These are phyloP conservation scores for Nothophaeocryptopus gaeumannii DNA, from an alignment of 2,329 filamentous ascomycete species.

Conservation along the genomic window DNA sequence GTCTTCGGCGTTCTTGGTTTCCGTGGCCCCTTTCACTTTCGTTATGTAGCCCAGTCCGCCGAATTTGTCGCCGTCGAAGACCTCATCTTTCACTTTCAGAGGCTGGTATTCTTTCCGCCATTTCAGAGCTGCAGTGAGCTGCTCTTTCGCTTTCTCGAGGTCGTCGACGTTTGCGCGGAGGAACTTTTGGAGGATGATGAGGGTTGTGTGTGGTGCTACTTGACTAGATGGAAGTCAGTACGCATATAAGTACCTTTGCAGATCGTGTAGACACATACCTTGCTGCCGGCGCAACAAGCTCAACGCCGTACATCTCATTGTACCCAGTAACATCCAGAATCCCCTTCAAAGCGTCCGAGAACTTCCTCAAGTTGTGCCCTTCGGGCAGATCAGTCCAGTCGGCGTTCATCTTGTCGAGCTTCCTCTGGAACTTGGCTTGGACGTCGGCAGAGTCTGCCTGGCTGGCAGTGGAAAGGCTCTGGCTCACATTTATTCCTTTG, in stretches of 20 bases:
- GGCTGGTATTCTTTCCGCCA: conserved; percentile 81
- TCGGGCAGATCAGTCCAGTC: conserved; percentile 28
- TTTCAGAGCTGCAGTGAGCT: conserved; percentile 73
- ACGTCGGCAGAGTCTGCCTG: conserved; percentile 10
- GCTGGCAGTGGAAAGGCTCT: conserved; percentile 2
- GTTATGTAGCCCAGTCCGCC: conserved; percentile 77
- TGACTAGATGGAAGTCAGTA: conserved; percentile 18
- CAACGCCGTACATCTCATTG: conserved; percentile 83
- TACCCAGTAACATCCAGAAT: conserved; percentile 60
- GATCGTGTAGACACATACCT: conserved; percentile 24
- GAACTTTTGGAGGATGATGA: conserved; percentile 88
- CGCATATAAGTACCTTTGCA: not conserved
- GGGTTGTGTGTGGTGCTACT: conserved; percentile 64
- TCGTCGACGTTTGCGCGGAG: conserved; percentile 84
- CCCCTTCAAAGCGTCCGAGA: conserved; percentile 58
- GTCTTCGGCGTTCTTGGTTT: conserved; percentile 55
- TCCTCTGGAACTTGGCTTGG: conserved; percentile 7
- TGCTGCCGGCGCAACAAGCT: conserved; percentile 46
- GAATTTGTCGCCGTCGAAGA: conserved; percentile 69
- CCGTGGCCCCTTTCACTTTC: conserved; percentile 57
- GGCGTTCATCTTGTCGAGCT: conserved; percentile 12
- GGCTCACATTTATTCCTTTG: not conserved
- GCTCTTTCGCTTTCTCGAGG: conserved; percentile 68
- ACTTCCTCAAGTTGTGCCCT: conserved; percentile 31
- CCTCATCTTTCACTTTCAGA: conserved; percentile 58